Evolutionary conservation across 2,329 filamentous ascomycete species (phyloP).

Genomic region (Beauveria sp.): DNA sequence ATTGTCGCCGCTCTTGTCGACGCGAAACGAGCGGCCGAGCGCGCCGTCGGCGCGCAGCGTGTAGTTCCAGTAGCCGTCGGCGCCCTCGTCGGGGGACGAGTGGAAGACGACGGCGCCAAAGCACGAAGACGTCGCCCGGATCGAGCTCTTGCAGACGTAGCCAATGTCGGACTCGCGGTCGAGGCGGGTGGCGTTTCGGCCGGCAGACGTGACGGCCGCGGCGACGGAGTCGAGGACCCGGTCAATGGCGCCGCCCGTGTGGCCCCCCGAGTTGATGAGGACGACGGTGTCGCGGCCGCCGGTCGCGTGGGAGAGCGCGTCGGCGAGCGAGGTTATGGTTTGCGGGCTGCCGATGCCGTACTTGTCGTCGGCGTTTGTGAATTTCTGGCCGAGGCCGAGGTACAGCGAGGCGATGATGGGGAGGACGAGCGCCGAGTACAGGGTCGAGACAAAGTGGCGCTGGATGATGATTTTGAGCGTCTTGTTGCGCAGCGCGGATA

Average conservation of each 20-base stretch:
- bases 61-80: slow-evolving; percentile 56
- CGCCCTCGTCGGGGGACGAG: slow-evolving; percentile 57
- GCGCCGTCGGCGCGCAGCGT: slow-evolving; percentile 57
- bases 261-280: slow-evolving; percentile 69
- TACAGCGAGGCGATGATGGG: slow-evolving; percentile 49
- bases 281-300: slow-evolving; percentile 56
- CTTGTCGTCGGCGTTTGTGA: slow-evolving; percentile 65
- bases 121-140: slow-evolving; percentile 61
- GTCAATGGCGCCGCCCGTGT: slow-evolving; percentile 60
- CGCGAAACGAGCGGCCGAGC: slow-evolving; percentile 47
- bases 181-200: slow-evolving; percentile 19
- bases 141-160: slow-evolving; percentile 46
- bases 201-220: slow-evolving; percentile 16
- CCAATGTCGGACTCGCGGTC: slow-evolving; percentile 22
- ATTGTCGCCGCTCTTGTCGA: slow-evolving; percentile 46
- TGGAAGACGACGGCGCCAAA: slow-evolving; percentile 67
- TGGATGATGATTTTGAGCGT: slow-evolving; percentile 48
- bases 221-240: slow-evolving; percentile 49
- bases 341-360: slow-evolving; percentile 61
- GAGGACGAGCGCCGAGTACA: slow-evolving; percentile 47
- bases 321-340: slow-evolving; percentile 53
- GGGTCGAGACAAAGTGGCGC: slow-evolving; percentile 43
- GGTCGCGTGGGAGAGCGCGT: slow-evolving; percentile 51
- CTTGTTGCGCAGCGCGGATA: slow-evolving; percentile 47
- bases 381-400: slow-evolving; percentile 61